Base-by-base conservation (phyloP, 768 basidiomycete genomes). In the Amanita subjunquillea region DNA sequence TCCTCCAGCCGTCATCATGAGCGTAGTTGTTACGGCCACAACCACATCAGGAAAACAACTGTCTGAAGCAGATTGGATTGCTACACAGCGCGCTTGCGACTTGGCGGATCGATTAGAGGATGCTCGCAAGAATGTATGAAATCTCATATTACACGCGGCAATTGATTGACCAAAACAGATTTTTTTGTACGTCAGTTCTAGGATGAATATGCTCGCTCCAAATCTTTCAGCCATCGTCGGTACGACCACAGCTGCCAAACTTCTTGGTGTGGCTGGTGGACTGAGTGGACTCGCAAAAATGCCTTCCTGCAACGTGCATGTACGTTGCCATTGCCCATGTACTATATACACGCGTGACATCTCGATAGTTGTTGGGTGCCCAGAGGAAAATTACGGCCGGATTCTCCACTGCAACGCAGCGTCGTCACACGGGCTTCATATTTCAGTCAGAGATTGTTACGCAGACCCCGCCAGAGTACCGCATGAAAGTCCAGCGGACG, bases 201-300 rank as follows among this genome's bases (percentile, higher is more conserved):
- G 96, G 73, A 98, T 99, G 91, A 91, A 91, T 72, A 81, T 92
- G 53, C 86, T 99, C 63, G 95, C 96, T 60, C 96, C 96, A 63
- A 99, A 99, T 69, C 82, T 99, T 65, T 95, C 93, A 62, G 87
- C 90, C 68, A 96, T 99, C 70, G 91, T 98, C 72, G 95, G 96
- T 68, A 96, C 96, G 54, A 92, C 89, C 61, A 95, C 93, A 76
- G 96, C 96, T 51, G 96, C 96, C 44, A 99, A 99, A 75, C 72
- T 99, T 50, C 83, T 99, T 38, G 96, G 96, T 65, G 91, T 98
- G 49, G 93, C 96, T 38, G 96, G 96, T 53, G 96, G 96, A 53
- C 77, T 99, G 23, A 78, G 76, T 40, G 91, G 88, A 0, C 78
- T 98, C 34, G 87, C 88, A 41, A 93, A 94, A 67, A 93, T 96